Base-by-base conservation (phyloP, 2,329 filamentous ascomycete species). In the Pseudogymnoascus sp. region DNA sequence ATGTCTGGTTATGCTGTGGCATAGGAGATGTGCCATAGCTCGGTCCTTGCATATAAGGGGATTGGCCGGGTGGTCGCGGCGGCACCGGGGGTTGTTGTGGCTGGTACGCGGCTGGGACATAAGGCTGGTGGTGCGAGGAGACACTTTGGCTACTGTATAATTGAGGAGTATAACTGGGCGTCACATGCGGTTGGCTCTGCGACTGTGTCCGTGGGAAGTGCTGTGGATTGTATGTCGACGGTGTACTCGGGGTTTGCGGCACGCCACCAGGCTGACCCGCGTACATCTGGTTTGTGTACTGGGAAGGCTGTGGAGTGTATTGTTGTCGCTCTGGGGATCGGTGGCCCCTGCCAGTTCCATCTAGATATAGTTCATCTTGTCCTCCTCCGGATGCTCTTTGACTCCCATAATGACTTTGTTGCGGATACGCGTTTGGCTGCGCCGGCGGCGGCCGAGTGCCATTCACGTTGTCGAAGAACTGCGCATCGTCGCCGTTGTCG, bases 401-500 rank as follows among this genome's bases (percentile, higher is more conserved):
- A 15, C 48, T 55, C 15, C 48, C 48, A 33, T 55, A 55, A 27
- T 55, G 48, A n/a, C 33, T 55, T 55, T 55, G 48, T 55, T 61
- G 63, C 41, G 69, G 51, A 21, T 71, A 59, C 17, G 68, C 15
- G 55, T 63, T 73, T 35, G 79, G 73, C 75, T 84, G 69, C 74
- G 80, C 80, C 65, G 78, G 75, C 68, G 84, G 81, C 65, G 9
- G 74, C 72, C 31, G 69, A 65, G 62, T 39, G 58, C 58, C 58
- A 58, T 66, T 66, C 65, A 69, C 66, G 41, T 72, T 66, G 60
- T 73, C 69, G 68, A 83, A 79, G 67, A 85, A 84, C 58, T 78
- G 75, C 58, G 80, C 78, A 72, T 93, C 89, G 73, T 94, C 90
- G 66, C 88, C 89, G 67, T 81, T 84, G 73, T 91, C 87, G 77